Evolutionary conservation across 1,284 basidiomycete species (phyloP).

Genomic region (Anthracocystis setariae): DNA sequence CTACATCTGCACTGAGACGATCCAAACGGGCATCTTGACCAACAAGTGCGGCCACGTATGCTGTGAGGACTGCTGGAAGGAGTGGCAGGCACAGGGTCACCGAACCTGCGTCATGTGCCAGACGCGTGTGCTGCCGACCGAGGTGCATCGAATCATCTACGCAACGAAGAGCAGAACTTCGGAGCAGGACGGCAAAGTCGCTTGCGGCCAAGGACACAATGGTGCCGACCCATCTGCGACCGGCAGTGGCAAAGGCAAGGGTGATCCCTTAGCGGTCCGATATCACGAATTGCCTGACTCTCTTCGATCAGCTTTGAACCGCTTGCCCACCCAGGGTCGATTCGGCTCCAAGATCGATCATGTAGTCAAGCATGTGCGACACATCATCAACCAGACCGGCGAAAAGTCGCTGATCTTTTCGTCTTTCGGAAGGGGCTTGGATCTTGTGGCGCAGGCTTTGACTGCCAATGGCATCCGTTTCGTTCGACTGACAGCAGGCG

Average conservation of each 20-base stretch:
- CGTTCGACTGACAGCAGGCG: constrained; percentile 50
- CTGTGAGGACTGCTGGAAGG: constrained; percentile 63
- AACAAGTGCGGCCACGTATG: constrained; percentile 60
- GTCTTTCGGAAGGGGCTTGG: constrained; percentile 61
- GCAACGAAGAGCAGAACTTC: constrained; percentile 2
- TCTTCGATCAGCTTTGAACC: constrained; percentile 30
- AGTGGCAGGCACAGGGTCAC: constrained; percentile 53
- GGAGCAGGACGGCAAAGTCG: constrained; percentile 10
- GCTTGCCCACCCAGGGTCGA: constrained; percentile 40
- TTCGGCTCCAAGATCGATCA: constrained; percentile 64
- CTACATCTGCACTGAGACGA: constrained; percentile 61
- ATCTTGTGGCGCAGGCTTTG: constrained; percentile 59
- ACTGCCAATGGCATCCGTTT: constrained; percentile 52
- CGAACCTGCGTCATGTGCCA: constrained; percentile 61
- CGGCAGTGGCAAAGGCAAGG: not conserved
- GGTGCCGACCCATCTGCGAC: not conserved
- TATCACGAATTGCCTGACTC: constrained; percentile 44
- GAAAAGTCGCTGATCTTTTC: constrained; percentile 64
- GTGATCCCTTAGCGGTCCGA: constrained; percentile 11
- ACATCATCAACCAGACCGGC: constrained; percentile 39
- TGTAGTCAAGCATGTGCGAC: constrained; percentile 54
- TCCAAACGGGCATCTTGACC: constrained; percentile 58
- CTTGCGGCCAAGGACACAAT: not conserved
- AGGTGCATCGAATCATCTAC: constrained; percentile 63
- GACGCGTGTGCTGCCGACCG: constrained; percentile 48